Base-by-base conservation (phyloP, 2,329 filamentous ascomycete genomes). In the Dactylonectria estremocensis region DNA sequence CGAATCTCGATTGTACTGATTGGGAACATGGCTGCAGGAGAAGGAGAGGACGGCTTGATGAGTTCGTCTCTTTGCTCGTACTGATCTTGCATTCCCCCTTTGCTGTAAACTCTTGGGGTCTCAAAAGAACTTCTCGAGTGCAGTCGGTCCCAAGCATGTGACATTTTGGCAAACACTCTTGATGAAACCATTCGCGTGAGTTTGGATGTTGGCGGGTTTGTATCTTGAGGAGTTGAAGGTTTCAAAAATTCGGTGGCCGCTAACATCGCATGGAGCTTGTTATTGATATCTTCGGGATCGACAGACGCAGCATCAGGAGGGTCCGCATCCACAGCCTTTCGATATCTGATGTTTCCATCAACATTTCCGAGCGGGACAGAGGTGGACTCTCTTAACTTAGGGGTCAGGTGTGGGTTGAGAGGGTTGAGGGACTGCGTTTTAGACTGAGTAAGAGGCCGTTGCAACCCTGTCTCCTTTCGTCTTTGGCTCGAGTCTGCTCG, bases 231-330 rank as follows among this genome's bases (percentile, higher is more conserved):
- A n/a, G 69, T 61, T 4, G 66, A 69, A 28, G 80, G 77, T 62
- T 82, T 83, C 6, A 82, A 69, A 13, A 76, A 73, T 37, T 80
- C 66, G 2, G 76, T 80, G 6, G 80, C 79, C 11, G 80, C 77
- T 24, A 83, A 69, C 80, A 83, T 83, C 13, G 77, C 77, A 5
- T 62, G 60, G 11, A 81, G 68, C 64, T 83, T 83, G n/a, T 77
- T 63, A 28, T 77, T 76, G 33, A 83, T 76, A 28, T 77, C 73
- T 3, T 77, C 72, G 14, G 76, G 63, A 20, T 65, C 67, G 10
- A 53, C 45, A 50, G 48, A 57, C 22, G 66, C 64, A 31, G 37
- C 43, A 58, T 18, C 37, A 9, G 33, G 16, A 18, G 16, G 54
- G 22, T 22, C 56, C 11, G 16, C 43, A n/a, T 22, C 55, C 5